Percentiles rank a stretch among this genome's conserved stretches.
Conservation (phyloP, 257 asterid genomes). For the Jacaranda copaia region DNA sequence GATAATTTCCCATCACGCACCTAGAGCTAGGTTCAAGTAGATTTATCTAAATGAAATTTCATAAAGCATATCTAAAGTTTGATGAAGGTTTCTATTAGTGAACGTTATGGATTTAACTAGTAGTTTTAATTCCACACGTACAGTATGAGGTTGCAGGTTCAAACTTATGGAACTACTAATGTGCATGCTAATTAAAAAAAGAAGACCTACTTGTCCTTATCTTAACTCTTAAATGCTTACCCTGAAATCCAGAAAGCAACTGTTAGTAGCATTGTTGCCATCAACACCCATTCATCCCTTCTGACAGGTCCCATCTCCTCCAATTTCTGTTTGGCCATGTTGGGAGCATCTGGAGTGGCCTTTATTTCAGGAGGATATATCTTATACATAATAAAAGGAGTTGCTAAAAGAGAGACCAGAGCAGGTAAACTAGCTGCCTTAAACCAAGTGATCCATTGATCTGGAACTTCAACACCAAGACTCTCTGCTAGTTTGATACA, state of each 20-base stretch:
- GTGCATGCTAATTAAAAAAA: too few species aligned
- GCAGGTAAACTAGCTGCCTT: not conserved
- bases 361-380: not conserved
- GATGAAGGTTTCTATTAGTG: too few species aligned
- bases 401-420: not conserved
- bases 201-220: too few species aligned
- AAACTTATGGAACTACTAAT: too few species aligned
- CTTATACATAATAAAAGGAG: not conserved
- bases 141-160: too few species aligned
- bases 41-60: too few species aligned
- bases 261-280: not conserved
- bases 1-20: too few species aligned
- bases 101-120: too few species aligned
- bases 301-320: not conserved
- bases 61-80: too few species aligned
- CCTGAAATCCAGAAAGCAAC: not conserved
- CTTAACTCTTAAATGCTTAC: too few species aligned
- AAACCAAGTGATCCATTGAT: not conserved
- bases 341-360: not conserved
- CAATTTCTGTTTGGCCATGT: not conserved
- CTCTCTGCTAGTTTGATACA: not conserved
- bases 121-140: too few species aligned
- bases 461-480: not conserved
- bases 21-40: too few species aligned
- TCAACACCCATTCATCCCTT: not conserved